Evolutionary conservation across 495 filamentous ascomycete genomes (phyloP).

Genomic region (Podospora pseudoanserina): DNA sequence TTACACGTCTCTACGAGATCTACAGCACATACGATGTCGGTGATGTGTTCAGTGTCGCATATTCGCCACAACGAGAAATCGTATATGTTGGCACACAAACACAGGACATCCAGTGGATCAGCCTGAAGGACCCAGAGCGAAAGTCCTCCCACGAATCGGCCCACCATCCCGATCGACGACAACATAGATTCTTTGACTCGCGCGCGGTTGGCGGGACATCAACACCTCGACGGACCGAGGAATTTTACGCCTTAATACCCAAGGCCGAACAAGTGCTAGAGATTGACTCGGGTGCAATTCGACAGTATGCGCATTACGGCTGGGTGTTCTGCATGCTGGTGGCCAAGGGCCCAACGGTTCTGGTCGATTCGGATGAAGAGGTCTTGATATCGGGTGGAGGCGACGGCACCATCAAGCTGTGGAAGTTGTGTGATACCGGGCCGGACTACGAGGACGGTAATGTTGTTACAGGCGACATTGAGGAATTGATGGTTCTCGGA

Average conservation of each 20-base stretch:
- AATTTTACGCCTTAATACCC: conserved; percentile 45
- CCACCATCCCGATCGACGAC: conserved; percentile 73
- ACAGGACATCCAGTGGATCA: conserved; percentile 75
- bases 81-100: conserved; percentile 94
- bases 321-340: conserved; percentile 95
- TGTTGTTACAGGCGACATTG: conserved; percentile 49
- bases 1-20: conserved; percentile 70
- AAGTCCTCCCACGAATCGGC: conserved; percentile 58
- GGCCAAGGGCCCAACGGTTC: conserved; percentile 57
- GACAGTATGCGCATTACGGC: conserved; percentile 87
- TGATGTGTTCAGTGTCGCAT: conserved; percentile 89
- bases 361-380: conserved; percentile 66
- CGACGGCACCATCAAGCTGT: conserved; percentile 89
- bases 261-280: conserved; percentile 64
- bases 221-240: conserved; percentile 61
- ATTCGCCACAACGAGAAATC: conserved; percentile 71
- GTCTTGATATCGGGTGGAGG: conserved; percentile 86
- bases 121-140: conserved; percentile 45
- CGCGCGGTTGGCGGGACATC: conserved; percentile 71
- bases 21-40: conserved; percentile 94
- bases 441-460: conserved; percentile 32
- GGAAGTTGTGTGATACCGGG: conserved; percentile 57
- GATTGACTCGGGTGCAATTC: conserved; percentile 76
- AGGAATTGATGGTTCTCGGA: conserved; percentile 62
- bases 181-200: conserved; percentile 93